These are phyloP conservation scores for Citrus inodora DNA, from an alignment of 345 rosid species.

Conservation along the genomic window DNA sequence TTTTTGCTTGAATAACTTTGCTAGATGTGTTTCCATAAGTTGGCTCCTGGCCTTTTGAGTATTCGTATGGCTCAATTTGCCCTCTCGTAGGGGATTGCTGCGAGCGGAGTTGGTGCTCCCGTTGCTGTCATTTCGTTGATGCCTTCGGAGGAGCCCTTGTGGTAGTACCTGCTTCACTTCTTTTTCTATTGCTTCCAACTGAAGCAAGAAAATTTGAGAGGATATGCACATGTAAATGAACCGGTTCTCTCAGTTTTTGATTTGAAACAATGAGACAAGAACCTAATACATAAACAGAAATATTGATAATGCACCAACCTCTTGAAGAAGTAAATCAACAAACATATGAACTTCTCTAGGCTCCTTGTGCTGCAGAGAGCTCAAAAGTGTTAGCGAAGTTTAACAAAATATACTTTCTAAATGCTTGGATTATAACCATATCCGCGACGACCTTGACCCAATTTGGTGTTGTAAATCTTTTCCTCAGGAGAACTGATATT, in stretches of 20 bases:
- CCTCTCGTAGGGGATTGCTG: constrained; percentile 79
- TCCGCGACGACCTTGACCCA: constrained; percentile 78
- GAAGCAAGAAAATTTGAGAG: constrained; percentile 6
- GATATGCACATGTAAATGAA: constrained; percentile 4
- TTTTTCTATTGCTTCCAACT: constrained; percentile 67
- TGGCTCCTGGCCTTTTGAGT: constrained; percentile 89
- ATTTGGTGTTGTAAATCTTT: constrained; percentile 92
- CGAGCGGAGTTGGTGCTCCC: constrained; percentile 89
- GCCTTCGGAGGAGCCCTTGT: constrained; percentile 69
- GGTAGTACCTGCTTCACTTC: constrained; percentile 91
- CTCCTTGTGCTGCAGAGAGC: constrained; percentile 87
- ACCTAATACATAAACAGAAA: not conserved
- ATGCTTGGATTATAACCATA: constrained; percentile 6
- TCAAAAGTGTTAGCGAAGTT: constrained; percentile 19
- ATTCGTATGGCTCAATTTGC: constrained; percentile 59
- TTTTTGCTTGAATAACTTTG: constrained; percentile 98
- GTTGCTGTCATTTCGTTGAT: constrained; percentile 83
- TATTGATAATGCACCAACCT: constrained; percentile 44
- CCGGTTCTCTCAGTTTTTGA: not conserved
- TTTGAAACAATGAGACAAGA: not conserved
- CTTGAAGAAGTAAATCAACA: constrained; percentile 87
- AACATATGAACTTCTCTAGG: constrained; percentile 99
- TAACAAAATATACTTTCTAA: constrained; percentile 7
- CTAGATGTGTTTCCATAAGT: constrained; percentile 95
- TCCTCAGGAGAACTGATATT: constrained; percentile 78